Percentiles rank a stretch among this genome's conserved stretches.
Conservation (phyloP, 176 grass and related monocot genomes). For the Paspalum notatum region DNA sequence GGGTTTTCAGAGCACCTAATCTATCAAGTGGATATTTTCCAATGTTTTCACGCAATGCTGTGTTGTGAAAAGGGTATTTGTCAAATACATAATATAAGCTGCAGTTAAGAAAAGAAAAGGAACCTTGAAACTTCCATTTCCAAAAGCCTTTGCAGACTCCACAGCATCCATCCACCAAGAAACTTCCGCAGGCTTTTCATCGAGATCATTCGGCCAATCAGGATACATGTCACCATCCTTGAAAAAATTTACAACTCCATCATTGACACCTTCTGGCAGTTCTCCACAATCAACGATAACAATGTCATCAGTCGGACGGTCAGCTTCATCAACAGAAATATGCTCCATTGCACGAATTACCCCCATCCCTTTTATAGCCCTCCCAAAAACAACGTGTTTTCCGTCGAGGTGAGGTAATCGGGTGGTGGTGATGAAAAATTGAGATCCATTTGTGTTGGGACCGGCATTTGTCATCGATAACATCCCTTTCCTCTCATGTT, state of each 20-base stretch:
- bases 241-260: slow-evolving; percentile 84
- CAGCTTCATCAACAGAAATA: slow-evolving; percentile 63
- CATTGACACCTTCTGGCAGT: slow-evolving; percentile 72
- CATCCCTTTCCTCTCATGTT: slow-evolving; percentile 95
- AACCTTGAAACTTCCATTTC: slow-evolving; percentile 93
- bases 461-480: slow-evolving; percentile 93
- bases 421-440: slow-evolving; percentile 96
- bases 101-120: slow-evolving; percentile 20
- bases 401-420: slow-evolving; percentile 85
- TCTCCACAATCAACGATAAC: slow-evolving; percentile 79
- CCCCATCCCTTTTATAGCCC: slow-evolving; percentile 88
- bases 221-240: slow-evolving; percentile 88
- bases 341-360: slow-evolving; percentile 82
- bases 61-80: neutral
- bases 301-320: slow-evolving; percentile 59
- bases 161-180: slow-evolving; percentile 91
- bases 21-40: neutral
- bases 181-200: slow-evolving; percentile 80
- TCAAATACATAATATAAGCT: slow-evolving; percentile 2
- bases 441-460: slow-evolving; percentile 80
- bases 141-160: slow-evolving; percentile 76
- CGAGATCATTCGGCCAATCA: slow-evolving; percentile 89
- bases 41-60: neutral
- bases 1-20: neutral
- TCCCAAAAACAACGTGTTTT: slow-evolving; percentile 90